Evolutionary conservation across 169 alveolate species (phyloP).

Genomic region (Amoebophrya sp.): DNA sequence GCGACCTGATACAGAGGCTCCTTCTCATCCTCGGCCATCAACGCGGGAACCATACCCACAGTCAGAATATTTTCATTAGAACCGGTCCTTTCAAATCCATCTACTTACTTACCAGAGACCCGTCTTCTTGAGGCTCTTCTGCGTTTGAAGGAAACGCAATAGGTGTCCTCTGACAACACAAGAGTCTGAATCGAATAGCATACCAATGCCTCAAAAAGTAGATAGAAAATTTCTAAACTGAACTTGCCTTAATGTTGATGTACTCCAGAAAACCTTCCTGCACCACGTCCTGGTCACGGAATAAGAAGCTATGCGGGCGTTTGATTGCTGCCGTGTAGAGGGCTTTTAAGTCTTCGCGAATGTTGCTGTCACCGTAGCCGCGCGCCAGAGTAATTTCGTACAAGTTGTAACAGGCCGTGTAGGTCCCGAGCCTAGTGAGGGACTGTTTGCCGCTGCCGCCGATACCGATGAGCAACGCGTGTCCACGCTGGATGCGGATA

Average conservation of each 20-base stretch:
- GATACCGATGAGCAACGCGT: slow-evolving; percentile 90
- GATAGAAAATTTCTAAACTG: neutral
- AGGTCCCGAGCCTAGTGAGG: slow-evolving; percentile 79
- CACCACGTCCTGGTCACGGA: slow-evolving; percentile 82
- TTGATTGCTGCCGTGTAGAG: slow-evolving; percentile 66
- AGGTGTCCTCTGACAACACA: no score
- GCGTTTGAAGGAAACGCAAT: no score
- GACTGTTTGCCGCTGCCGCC: slow-evolving; percentile 96
- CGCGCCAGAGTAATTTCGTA: slow-evolving; percentile 75
- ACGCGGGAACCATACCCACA: slow-evolving; percentile 88
- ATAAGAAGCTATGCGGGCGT: slow-evolving; percentile 71
- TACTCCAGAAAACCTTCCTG: slow-evolving; percentile 84
- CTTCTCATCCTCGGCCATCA: slow-evolving; percentile 81
- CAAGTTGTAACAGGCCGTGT: slow-evolving; percentile 75
- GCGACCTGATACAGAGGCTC: slow-evolving; percentile 38
- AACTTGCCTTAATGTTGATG: slow-evolving; percentile 76
- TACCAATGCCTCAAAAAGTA: neutral
- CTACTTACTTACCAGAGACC: no score
- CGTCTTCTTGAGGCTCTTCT: no score
- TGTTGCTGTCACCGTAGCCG: slow-evolving; percentile 77
- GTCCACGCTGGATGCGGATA: slow-evolving; percentile 82
- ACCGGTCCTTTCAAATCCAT: no score
- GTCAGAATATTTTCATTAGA: slow-evolving; percentile 60
- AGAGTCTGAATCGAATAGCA: neutral
- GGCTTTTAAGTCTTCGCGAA: slow-evolving; percentile 79